Conservation (phyloP, 441 rosid genomes). For the Pelargonium cotyledonis region DNA sequence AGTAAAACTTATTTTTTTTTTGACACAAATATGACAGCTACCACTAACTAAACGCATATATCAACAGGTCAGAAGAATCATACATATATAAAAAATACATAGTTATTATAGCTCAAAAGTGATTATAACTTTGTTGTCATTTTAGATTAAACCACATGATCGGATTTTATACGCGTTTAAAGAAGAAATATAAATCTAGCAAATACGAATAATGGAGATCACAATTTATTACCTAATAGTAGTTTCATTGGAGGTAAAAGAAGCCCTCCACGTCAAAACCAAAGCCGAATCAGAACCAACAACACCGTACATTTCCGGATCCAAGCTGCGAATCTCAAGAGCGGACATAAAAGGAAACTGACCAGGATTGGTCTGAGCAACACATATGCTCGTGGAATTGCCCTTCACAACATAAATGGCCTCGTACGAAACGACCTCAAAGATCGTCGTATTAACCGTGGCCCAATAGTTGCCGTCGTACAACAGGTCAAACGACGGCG, state of each 20-base stretch:
- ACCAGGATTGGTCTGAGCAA: conserved; percentile 35
- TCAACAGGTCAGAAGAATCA: too few relatives aligned
- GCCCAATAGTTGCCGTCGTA: conserved; percentile 50
- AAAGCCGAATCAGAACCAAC: conserved; percentile 30
- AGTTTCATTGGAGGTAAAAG: conserved; percentile 25
- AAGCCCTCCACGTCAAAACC: conserved; percentile 24
- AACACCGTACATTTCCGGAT: conserved; percentile 30
- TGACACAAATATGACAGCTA: too few relatives aligned
- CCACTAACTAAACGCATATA: too few relatives aligned
- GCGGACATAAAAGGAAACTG: conserved; percentile 48
- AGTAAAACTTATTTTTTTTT: too few relatives aligned
- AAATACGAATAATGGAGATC: background rate
- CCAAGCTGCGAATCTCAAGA: conserved; percentile 38
- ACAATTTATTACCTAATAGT: conserved; percentile 33
- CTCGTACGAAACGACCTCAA: conserved; percentile 30
- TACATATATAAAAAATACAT: too few relatives aligned
- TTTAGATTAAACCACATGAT: too few relatives aligned
- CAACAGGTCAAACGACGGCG: conserved; percentile 46
- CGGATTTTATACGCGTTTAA: too few relatives aligned
- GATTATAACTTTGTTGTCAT: too few relatives aligned
- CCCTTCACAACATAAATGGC: conserved; percentile 25
- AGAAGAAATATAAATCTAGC: too few relatives aligned
- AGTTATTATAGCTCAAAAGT: too few relatives aligned
- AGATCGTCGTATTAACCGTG: conserved; percentile 30
- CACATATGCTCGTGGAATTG: conserved; percentile 32